phyloP scores from a whole-genome alignment of 1,284 basidiomycete species.

The Naganishia albida region DNA sequence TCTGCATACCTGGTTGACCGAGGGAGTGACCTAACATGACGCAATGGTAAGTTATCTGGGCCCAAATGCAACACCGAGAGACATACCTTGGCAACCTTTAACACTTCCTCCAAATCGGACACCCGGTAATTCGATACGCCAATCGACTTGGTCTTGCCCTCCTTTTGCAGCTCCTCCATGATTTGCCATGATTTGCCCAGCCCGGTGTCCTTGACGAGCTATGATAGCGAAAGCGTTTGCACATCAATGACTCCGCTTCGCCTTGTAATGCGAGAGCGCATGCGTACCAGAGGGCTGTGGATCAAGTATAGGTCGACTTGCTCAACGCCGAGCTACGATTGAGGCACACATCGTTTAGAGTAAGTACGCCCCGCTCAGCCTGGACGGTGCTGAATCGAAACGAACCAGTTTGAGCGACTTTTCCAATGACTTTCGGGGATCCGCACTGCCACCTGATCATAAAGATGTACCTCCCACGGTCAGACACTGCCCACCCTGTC shows the following conservation, averaged over 20 bases:
- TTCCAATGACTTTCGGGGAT: slow-evolving; percentile 43
- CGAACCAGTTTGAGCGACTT: slow-evolving; percentile 45
- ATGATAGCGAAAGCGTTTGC: slow-evolving; percentile 54
- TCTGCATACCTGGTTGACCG: slow-evolving; percentile 69
- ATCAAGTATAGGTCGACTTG: slow-evolving; percentile 70
- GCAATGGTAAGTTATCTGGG: too few relatives aligned
- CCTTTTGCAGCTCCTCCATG: slow-evolving; percentile 68
- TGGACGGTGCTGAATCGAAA: not conserved
- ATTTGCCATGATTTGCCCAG: slow-evolving; percentile 61
- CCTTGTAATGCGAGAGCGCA: slow-evolving; percentile 8
- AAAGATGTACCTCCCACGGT: not conserved
- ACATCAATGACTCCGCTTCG: slow-evolving; percentile 40
- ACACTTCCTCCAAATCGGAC: slow-evolving; percentile 65
- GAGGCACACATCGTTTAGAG: not conserved
- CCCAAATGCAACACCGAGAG: not conserved
- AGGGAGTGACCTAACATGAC: slow-evolving; percentile 62
- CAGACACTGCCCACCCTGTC: not conserved
- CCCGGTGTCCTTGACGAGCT: slow-evolving; percentile 57
- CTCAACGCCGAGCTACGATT: slow-evolving; percentile 62
- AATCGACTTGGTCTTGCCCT: slow-evolving; percentile 71
- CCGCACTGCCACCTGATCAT: slow-evolving; percentile 20
- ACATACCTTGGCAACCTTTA: slow-evolving; percentile 55
- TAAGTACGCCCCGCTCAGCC: not conserved
- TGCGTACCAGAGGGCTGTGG: slow-evolving; percentile 61
- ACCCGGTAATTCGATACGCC: slow-evolving; percentile 82